Conservation (phyloP, 2,329 filamentous ascomycete species). For the Aspergillus neoniger region DNA sequence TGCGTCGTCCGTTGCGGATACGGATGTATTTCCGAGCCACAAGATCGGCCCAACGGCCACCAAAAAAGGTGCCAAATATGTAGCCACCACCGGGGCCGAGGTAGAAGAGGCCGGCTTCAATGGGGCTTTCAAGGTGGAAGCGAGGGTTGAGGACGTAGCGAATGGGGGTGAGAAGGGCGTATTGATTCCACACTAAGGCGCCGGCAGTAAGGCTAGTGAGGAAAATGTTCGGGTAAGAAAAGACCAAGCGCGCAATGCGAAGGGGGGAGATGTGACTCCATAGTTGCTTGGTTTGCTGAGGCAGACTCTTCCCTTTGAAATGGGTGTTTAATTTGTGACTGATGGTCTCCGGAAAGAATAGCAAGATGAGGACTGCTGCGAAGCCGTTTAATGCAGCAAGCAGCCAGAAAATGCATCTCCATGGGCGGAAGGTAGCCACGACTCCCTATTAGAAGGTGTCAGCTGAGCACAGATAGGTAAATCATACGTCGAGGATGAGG, state of each 20-base stretch:
- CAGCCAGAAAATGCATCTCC: constrained; percentile 77
- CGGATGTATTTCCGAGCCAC: constrained; percentile 66
- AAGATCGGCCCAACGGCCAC: constrained; percentile 70
- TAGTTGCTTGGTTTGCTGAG: constrained; percentile 56
- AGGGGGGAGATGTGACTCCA: constrained; percentile 67
- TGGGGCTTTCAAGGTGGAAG: constrained; percentile 66
- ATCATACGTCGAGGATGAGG: background rate
- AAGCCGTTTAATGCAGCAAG: constrained; percentile 68
- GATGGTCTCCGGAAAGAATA: constrained; percentile 73
- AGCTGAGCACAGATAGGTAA: background rate
- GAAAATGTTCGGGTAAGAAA: constrained; percentile 69
- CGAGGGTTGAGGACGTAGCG: constrained; percentile 74
- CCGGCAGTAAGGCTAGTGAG: constrained; percentile 62
- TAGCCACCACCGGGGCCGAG: constrained; percentile 73
- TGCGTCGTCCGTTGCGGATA: constrained; percentile 57
- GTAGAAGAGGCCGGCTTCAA: constrained; percentile 72
- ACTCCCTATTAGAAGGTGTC: constrained; percentile 64
- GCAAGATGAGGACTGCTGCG: constrained; percentile 61
- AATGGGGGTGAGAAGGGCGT: constrained; percentile 67
- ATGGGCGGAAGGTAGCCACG: constrained; percentile 72
- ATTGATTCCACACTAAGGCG: constrained; percentile 74
- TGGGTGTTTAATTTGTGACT: constrained; percentile 65
- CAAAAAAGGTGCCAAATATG: constrained; percentile 67
- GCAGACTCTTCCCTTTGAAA: constrained; percentile 56
- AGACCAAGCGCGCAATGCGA: constrained; percentile 61